Evolutionary conservation across 176 grass and related monocot species (phyloP).

Genomic region (Carex scoparia): DNA sequence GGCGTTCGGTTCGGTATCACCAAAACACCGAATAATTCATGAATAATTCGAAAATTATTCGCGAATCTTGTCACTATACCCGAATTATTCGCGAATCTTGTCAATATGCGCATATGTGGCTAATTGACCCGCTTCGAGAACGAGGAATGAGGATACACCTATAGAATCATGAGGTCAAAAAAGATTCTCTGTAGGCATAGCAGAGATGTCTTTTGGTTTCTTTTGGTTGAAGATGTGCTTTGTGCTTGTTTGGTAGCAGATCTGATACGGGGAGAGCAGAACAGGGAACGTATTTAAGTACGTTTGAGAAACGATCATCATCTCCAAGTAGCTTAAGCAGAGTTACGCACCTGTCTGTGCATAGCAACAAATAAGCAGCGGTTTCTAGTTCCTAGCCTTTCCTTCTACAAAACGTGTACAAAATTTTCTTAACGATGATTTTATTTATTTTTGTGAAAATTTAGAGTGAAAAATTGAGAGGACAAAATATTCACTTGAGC

Average conservation of each 20-base stretch:
- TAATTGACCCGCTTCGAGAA: background rate
- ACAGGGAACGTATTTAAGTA: background rate
- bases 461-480: too few species aligned
- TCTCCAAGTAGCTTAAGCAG: background rate
- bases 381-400: too few species aligned
- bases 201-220: constrained; percentile 13
- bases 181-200: constrained; percentile 7
- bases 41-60: too few species aligned
- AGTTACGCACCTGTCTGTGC: background rate
- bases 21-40: too few species aligned
- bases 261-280: background rate
- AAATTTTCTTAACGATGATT: too few species aligned
- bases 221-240: background rate
- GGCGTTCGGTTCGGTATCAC: too few species aligned
- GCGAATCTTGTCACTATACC: too few species aligned
- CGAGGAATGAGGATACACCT: background rate
- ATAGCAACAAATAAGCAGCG: background rate
- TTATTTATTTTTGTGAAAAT: too few species aligned
- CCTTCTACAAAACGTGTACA: too few species aligned
- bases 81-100: too few species aligned
- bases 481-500: too few species aligned
- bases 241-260: background rate
- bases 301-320: background rate
- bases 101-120: too few species aligned
- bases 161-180: background rate